Conservation (phyloP, 1,284 basidiomycete genomes). For the Trichosporon coremiiforme region DNA sequence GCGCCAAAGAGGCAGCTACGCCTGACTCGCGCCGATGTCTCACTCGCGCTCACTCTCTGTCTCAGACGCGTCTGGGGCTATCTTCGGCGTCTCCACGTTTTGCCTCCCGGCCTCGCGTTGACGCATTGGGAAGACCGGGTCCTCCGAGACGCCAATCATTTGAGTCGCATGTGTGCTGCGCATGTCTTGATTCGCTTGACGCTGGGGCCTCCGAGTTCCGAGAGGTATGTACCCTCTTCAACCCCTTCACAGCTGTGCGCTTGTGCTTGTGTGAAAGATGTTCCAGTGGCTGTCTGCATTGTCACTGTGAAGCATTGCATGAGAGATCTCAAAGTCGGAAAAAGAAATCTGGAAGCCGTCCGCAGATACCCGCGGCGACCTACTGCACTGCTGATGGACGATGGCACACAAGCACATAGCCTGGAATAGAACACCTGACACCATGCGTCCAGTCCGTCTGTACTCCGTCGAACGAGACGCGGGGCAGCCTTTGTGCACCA, state of each 20-base stretch:
- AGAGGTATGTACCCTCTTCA: neutral
- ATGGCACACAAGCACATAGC: neutral
- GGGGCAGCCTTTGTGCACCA: neutral
- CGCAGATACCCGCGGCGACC: neutral
- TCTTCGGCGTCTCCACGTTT: neutral
- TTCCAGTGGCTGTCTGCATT: too few relatives aligned
- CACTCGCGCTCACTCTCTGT: neutral
- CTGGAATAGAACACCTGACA: too few relatives aligned
- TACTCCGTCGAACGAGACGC: neutral
- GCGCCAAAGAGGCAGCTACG: neutral
- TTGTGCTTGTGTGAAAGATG: neutral
- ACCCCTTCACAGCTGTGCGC: neutral
- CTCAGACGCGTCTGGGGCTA: neutral
- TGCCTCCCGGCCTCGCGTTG: too few relatives aligned
- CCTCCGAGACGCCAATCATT: neutral
- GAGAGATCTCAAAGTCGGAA: too few relatives aligned
- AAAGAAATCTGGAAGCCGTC: too few relatives aligned
- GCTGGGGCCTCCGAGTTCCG: neutral
- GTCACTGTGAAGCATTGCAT: too few relatives aligned
- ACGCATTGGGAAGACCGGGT: too few relatives aligned
- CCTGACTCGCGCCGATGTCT: neutral
- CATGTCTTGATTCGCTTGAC: neutral
- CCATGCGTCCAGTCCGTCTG: neutral
- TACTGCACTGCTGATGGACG: neutral
- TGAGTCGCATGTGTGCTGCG: neutral